Conservation (phyloP, 2,329 filamentous ascomycete species). For the Pseudogymnoascus sp. region DNA sequence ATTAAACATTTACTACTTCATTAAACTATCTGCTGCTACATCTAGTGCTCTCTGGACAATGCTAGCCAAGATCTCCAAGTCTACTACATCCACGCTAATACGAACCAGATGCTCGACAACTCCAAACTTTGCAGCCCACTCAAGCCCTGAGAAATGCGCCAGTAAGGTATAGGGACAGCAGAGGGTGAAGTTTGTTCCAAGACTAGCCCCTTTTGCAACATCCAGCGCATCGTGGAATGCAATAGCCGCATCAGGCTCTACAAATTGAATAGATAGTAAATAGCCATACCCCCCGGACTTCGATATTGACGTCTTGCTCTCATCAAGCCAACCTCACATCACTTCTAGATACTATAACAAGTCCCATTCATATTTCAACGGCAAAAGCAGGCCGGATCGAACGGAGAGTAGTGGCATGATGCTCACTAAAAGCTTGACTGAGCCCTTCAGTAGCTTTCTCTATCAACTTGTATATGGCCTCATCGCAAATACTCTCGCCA, state of each 20-base stretch:
- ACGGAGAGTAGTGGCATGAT: neutral
- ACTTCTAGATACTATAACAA: neutral
- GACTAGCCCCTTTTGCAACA: no score
- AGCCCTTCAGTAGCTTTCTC: neutral
- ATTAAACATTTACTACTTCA: neutral
- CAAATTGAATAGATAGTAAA: no score
- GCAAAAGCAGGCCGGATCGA: neutral
- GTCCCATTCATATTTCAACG: neutral
- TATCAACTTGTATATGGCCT: neutral
- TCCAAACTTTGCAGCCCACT: constrained; percentile 17
- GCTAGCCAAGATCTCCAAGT: neutral
- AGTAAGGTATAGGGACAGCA: constrained; percentile 20
- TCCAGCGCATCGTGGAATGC: no score
- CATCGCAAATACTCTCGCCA: neutral
- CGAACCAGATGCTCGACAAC: constrained; percentile 16
- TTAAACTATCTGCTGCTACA: neutral
- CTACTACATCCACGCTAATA: constrained; percentile 18
- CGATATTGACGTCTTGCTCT: neutral
- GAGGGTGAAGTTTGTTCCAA: no score
- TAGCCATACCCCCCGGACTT: neutral
- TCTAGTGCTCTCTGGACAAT: neutral
- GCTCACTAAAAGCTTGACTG: neutral
- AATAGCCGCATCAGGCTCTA: no score
- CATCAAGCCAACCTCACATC: neutral
- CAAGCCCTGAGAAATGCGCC: constrained; percentile 18